A percentile compares a stretch with the other conserved stretches of the same genome.
These are phyloP conservation scores for Lanmaoa rubissima DNA, from an alignment of 768 basidiomycete species.

Conservation along the genomic window DNA sequence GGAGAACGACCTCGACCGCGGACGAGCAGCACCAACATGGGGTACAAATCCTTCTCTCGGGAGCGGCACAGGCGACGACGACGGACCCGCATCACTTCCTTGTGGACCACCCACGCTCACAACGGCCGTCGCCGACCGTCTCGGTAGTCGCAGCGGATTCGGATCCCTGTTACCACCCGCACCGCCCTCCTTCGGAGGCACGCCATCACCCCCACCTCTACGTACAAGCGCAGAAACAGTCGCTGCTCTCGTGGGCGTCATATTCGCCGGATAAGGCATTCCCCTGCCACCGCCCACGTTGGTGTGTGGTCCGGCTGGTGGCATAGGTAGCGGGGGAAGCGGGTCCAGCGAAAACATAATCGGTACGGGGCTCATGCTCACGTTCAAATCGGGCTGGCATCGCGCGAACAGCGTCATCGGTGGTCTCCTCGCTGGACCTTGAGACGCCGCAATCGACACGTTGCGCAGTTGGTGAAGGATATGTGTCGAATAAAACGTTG, in stretches of 20 bases:
- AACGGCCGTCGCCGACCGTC: constrained; percentile 8
- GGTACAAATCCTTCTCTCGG: constrained; percentile 68
- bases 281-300: not conserved
- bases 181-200: not conserved
- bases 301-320: not conserved
- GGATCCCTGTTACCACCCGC: not conserved
- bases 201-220: constrained; percentile 8
- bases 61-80: constrained; percentile 28
- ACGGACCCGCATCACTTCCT: not conserved
- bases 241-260: constrained; percentile 26
- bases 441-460: constrained; percentile 6
- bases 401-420: constrained; percentile 58
- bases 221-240: constrained; percentile 33
- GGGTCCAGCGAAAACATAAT: constrained; percentile 61
- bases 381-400: constrained; percentile 49
- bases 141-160: constrained; percentile 19
- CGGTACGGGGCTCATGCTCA: constrained; percentile 55
- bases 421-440: constrained; percentile 23
- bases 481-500: constrained; percentile 29
- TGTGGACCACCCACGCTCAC: not conserved
- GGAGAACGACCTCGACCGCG: constrained; percentile 72
- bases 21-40: constrained; percentile 46
- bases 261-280: not conserved
- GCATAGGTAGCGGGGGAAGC: constrained; percentile 27
- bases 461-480: constrained; percentile 28